These are phyloP conservation scores for Cerrena zonata DNA, from an alignment of 1,284 basidiomycete genomes.

Conservation along the genomic window DNA sequence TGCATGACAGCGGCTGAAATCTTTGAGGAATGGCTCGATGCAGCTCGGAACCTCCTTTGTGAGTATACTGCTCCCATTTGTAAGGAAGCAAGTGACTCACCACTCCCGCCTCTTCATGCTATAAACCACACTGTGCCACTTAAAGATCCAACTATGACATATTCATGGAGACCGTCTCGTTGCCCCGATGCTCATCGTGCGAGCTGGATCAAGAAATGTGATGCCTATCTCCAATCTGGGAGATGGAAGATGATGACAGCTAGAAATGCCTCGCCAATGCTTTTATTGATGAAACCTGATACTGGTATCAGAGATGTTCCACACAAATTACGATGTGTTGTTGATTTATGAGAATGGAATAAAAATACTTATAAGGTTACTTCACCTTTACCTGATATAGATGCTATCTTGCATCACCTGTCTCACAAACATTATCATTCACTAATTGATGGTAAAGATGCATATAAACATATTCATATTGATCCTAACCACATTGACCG, in stretches of 20 bases:
- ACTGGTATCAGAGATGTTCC: conserved; percentile 21
- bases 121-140: conserved; percentile 36
- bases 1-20: conserved; percentile 18
- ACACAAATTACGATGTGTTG: conserved; percentile 24
- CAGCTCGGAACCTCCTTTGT: conserved; percentile 10
- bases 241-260: conserved; percentile 25
- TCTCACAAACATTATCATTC: conserved; percentile 9
- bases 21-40: conserved; percentile 13
- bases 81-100: conserved; percentile 20
- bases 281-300: conserved; percentile 16
- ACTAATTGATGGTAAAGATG: too few species aligned
- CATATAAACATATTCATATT: too few species aligned
- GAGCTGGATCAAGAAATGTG: conserved; percentile 25
- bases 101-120: conserved; percentile 26
- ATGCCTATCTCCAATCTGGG: conserved; percentile 24
- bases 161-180: conserved; percentile 24
- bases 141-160: conserved; percentile 27
- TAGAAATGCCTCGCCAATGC: conserved; percentile 29
- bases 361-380: conserved; percentile 32
- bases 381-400: conserved; percentile 23
- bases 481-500: conserved; percentile 13
- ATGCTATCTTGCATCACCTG: conserved; percentile 11
- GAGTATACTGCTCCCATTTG: conserved; percentile 22
- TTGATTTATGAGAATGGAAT: conserved; percentile 28
- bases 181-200: conserved; percentile 28